A percentile compares a stretch with the other conserved stretches of the same genome.
phyloP scores from a whole-genome alignment of 2,329 filamentous ascomycete species.

The Cordyceps cateniannulata region DNA sequence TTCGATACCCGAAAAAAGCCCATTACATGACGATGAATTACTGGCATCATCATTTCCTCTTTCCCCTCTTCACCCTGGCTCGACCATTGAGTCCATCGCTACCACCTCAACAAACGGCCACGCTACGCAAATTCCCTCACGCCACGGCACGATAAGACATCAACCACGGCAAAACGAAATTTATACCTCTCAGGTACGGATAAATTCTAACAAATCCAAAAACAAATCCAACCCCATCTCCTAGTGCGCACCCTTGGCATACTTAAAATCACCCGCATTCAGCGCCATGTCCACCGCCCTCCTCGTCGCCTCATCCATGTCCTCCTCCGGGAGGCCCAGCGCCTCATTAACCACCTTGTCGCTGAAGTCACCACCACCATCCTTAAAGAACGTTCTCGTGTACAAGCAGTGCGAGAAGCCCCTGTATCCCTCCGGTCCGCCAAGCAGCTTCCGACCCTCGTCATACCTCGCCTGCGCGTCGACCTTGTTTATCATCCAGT shows the following conservation, averaged over 20 bases:
- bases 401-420: constrained; percentile 50
- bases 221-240: background rate
- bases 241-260: background rate
- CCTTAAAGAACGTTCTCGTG: constrained; percentile 44
- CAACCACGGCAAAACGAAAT: background rate
- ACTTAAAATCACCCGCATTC: background rate
- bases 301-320: constrained; percentile 50
- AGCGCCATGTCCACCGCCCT: constrained; percentile 36
- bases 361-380: constrained; percentile 34
- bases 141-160: background rate
- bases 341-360: constrained; percentile 40
- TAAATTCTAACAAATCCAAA: background rate
- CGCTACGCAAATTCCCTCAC: background rate
- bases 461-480: constrained; percentile 37
- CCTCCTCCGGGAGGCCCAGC: constrained; percentile 52
- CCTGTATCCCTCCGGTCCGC: constrained; percentile 21
- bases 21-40: no score
- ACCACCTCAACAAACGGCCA: background rate
- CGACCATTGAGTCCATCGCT: background rate
- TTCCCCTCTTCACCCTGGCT: background rate
- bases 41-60: background rate
- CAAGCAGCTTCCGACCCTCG: constrained; percentile 38
- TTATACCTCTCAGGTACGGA: background rate
- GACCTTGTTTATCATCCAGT: constrained; percentile 54
- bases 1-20: no score